A percentile compares a stretch with the other conserved stretches of the same genome.
Evolutionary conservation across 225 moss, liverwort and hornwort genomes (phyloP).

Genomic region (Marchantia paleacea): DNA sequence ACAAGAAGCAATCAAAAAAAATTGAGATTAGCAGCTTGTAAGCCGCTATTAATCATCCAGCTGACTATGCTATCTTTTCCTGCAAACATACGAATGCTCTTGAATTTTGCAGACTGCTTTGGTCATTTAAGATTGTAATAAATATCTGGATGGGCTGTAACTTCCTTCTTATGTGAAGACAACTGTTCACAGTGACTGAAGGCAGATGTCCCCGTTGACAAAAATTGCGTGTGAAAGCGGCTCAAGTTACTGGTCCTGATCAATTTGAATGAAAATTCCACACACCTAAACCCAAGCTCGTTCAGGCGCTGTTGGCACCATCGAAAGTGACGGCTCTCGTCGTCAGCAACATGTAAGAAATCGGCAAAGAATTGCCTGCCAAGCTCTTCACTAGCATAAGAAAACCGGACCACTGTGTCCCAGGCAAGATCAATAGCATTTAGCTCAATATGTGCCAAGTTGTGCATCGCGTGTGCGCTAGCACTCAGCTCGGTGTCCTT

Average conservation of each 20-base stretch:
- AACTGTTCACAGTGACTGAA: not conserved
- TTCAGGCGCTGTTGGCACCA: slow-evolving; percentile 95
- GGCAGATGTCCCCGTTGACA: not conserved
- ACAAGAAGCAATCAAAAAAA: slow-evolving; percentile 8
- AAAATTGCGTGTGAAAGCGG: not conserved
- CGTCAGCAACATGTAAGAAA: slow-evolving; percentile 92
- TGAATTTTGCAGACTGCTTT: not conserved
- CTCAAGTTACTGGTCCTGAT: not conserved
- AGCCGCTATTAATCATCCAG: not conserved
- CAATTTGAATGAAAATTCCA: not conserved
- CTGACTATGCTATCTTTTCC: not conserved
- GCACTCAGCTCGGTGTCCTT: slow-evolving; percentile 62
- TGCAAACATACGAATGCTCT: not conserved
- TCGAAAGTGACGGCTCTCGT: slow-evolving; percentile 93
- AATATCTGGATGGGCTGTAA: not conserved
- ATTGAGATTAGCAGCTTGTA: not conserved
- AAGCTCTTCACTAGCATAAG: slow-evolving; percentile 73
- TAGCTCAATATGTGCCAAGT: slow-evolving; percentile 89
- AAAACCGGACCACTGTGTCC: slow-evolving; percentile 96
- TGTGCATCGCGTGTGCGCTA: slow-evolving; percentile 77
- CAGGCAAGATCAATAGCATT: slow-evolving; percentile 96
- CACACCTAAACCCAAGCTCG: slow-evolving; percentile 84
- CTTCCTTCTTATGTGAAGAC: not conserved
- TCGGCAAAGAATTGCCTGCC: slow-evolving; percentile 76
- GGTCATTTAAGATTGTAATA: not conserved